phyloP scores from a whole-genome alignment of 352 stramenopile genomes.

The Pythium biforme region DNA sequence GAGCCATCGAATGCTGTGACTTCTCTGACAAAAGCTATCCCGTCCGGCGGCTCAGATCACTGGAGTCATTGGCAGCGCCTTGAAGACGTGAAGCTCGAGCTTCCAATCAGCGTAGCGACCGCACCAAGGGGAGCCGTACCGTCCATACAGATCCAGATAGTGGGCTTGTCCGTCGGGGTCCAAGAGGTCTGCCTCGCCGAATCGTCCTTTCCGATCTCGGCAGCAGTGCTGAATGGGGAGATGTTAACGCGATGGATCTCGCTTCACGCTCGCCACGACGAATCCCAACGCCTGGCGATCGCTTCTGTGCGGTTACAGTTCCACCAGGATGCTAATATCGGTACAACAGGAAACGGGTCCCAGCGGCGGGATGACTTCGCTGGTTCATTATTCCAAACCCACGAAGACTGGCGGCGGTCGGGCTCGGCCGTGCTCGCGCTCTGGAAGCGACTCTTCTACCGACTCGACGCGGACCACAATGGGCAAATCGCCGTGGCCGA shows the following conservation, averaged over 20 bases:
- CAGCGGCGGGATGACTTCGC: background rate
- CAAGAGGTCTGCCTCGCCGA: conserved; percentile 18
- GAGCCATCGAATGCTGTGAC: background rate
- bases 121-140: background rate
- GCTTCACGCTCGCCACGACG: conserved; percentile 9
- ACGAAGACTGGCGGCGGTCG: conserved; percentile 11
- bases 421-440: conserved; percentile 16
- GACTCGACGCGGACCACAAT: conserved; percentile 53
- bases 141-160: background rate
- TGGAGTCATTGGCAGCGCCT: background rate
- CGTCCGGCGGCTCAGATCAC: background rate
- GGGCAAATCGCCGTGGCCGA: conserved; percentile 53
- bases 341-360: background rate
- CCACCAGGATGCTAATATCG: background rate
- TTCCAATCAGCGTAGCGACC: background rate
- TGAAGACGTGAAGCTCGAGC: background rate
- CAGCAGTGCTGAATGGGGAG: background rate
- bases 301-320: conserved; percentile 6
- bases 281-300: conserved; percentile 7
- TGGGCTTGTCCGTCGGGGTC: background rate
- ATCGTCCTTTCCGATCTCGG: background rate
- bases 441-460: conserved; percentile 78
- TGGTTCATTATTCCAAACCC: background rate
- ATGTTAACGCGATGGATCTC: conserved; percentile 11
- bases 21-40: background rate